Base-by-base conservation (phyloP, 1,139 yeast genomes). In the Blastobotrys ciferrii region DNA sequence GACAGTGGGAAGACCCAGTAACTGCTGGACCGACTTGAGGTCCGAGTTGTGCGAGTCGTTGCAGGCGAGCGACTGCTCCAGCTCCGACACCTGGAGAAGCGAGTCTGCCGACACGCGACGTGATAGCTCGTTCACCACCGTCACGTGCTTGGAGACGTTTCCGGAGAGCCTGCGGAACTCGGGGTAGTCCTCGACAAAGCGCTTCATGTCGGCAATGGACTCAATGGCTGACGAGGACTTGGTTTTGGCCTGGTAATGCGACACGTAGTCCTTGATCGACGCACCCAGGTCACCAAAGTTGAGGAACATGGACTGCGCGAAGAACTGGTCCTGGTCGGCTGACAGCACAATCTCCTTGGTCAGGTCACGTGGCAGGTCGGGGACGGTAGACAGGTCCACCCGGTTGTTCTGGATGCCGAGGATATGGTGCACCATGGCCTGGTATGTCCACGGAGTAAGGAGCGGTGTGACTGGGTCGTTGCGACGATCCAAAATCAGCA, bases 241-340 rank as follows among this genome's bases (percentile, higher is more conserved):
- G 0, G 97, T 87, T 61, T 87, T 87, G 28, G 75, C 67, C 61
- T 88, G 94, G 67, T 89, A 92, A 47, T 81, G 82, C 49, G 83
- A 84, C 32, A 94, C 97, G 61, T 87, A 88, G 51, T 78, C 82
- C 62, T 88, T 92, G 62, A 94, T 86, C 56, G 81, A 79, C 38
- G 91, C 96, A 28, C 97, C 95, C 49, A 92, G 73, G 64, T 92
- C 98, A 28, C 98, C 99, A 69, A 91, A 94, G 66, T 92, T 92
- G 57, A 87, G 73, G 62, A 80, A 88, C 88, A 88, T 85, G 3
- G 94, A 76, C 51, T 87, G 89, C 38, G 74, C 72, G 67, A 79
- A 92, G 61, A 92, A 92, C 17, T 75, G 69, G 64, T 92, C 99
- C 54, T 82, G 85, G 50, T 77, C 80, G 18, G 82, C 72, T 41